Percentiles rank a stretch among this genome's conserved stretches.
These are phyloP conservation scores for Orobanche coerulescens DNA, from an alignment of 257 asterid species.

Conservation along the genomic window DNA sequence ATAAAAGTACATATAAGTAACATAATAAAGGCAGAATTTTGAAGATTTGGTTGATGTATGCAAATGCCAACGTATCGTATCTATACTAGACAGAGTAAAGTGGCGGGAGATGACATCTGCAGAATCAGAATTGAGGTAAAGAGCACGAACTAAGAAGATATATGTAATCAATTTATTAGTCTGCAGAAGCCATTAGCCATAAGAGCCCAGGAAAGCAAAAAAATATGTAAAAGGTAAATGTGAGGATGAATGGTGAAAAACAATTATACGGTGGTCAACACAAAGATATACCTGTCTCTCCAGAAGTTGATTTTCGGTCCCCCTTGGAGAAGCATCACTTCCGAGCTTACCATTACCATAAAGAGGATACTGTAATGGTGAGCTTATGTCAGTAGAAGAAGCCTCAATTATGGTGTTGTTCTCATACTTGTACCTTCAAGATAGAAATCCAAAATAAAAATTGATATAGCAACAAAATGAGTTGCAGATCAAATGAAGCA, in stretches of 20 bases:
- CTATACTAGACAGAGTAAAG: background rate
- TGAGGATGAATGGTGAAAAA: slow-evolving; percentile 4
- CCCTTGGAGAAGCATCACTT: slow-evolving; percentile 72
- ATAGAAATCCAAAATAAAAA: slow-evolving; percentile 14
- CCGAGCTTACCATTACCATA: slow-evolving; percentile 85
- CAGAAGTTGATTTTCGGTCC: slow-evolving; percentile 89
- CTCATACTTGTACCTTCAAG: slow-evolving; percentile 84
- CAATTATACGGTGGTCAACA: background rate
- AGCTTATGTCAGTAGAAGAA: slow-evolving; percentile 74
- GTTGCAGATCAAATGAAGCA: background rate
- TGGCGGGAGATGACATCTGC: slow-evolving; percentile 12
- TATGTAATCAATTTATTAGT: slow-evolving; percentile 4
- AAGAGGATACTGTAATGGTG: slow-evolving; percentile 88
- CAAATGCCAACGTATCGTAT: slow-evolving; percentile 1
- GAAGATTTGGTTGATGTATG: slow-evolving; percentile 2
- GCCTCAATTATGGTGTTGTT: slow-evolving; percentile 81
- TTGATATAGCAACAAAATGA: background rate
- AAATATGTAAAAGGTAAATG: background rate
- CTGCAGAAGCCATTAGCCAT: slow-evolving; percentile 11
- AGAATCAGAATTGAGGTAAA: slow-evolving; percentile 15
- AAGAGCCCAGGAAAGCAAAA: slow-evolving; percentile 7
- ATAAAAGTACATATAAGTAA: background rate
- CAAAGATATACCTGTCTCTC: slow-evolving; percentile 81
- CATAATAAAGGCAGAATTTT: background rate
- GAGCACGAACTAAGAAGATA: background rate